Evolutionary conservation across 108 stramenopile species (phyloP), one percentile per base, ranked within the genome.

Genomic region (Pseudonitzschia delicatissima): DNA sequence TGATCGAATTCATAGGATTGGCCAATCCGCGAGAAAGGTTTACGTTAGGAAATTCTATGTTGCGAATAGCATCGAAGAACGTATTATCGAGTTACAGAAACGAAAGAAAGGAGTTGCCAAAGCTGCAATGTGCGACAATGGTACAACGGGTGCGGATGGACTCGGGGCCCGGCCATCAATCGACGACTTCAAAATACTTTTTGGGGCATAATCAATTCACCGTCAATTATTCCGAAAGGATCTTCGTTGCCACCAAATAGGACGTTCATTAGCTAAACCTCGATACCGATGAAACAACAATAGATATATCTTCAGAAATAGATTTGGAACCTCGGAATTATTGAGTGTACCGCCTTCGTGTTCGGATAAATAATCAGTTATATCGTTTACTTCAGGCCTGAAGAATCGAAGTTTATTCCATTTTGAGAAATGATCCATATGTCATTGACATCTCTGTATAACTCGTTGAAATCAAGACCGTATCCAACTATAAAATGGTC

Each of bases 21-120:
- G 92, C n/a, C 92, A 94, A 60, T 64, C 76, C 4, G 88, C 92
- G 5, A 62, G 74, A 23, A 57, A 81, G 9, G 83, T 94, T 0
- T 77, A 87, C 32, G 89, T 94, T 1, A 80, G 92, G 23, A 87
- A 89, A 78, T 94, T 94, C 64, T 76, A 84, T 47, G 89, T 94
- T 15, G 50, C 44, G 9, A 84, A 89, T 42, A 80, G 77, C 55
- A 89, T 94, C 28, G 92, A 94, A 67, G 89, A 91, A 40, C 85
- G 83, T 35, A 94, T 94, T 28, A 67, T 94, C 5, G 77, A 78
- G 39, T 69, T 94, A 0, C 92, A 94, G 62, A 49, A 49, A 44
- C 73, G 82, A 34, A 94, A 94, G 72, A 86, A 94, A 77, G 60
- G 51, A 18, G 82, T 94, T 66, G 92, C 89, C 17, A 77, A 68